These are phyloP conservation scores for Myriosclerotinia curreyana DNA, from an alignment of 2,329 filamentous ascomycete genomes.

Conservation along the genomic window DNA sequence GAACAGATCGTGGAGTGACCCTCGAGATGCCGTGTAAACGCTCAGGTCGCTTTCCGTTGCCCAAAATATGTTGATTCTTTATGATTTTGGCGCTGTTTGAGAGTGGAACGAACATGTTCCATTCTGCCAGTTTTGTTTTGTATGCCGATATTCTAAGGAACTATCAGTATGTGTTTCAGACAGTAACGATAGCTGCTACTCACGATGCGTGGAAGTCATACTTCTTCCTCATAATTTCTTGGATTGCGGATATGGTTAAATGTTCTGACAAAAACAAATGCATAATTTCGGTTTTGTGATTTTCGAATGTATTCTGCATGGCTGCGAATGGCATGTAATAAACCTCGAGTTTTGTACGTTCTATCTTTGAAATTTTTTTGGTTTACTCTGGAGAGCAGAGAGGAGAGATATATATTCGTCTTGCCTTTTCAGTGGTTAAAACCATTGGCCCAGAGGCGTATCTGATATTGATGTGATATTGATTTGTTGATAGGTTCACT, in stretches of 20 bases:
- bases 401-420: slow-evolving; percentile 17
- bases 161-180: slow-evolving; percentile 7
- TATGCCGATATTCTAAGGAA: slow-evolving; percentile 15
- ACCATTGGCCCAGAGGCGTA: neutral
- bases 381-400: neutral
- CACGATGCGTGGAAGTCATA: slow-evolving; percentile 16
- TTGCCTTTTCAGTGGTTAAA: neutral
- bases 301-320: slow-evolving; percentile 20
- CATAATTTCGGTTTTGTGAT: slow-evolving; percentile 18
- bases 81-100: slow-evolving; percentile 1
- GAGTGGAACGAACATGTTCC: slow-evolving; percentile 20
- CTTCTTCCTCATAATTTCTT: slow-evolving; percentile 22
- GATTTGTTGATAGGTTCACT: slow-evolving; percentile 19
- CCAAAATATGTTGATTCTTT: slow-evolving; percentile 7
- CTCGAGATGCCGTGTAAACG: neutral
- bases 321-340: neutral
- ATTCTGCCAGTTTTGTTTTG: slow-evolving; percentile 21
- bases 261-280: slow-evolving; percentile 16
- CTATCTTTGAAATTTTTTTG: neutral
- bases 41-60: slow-evolving; percentile 11
- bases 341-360: neutral
- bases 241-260: slow-evolving; percentile 16
- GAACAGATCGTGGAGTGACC: slow-evolving; percentile 18
- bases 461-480: slow-evolving; percentile 18
- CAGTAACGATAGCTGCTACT: neutral